Conservation (phyloP, 2,329 filamentous ascomycete species). For the Penicillium sp. region DNA sequence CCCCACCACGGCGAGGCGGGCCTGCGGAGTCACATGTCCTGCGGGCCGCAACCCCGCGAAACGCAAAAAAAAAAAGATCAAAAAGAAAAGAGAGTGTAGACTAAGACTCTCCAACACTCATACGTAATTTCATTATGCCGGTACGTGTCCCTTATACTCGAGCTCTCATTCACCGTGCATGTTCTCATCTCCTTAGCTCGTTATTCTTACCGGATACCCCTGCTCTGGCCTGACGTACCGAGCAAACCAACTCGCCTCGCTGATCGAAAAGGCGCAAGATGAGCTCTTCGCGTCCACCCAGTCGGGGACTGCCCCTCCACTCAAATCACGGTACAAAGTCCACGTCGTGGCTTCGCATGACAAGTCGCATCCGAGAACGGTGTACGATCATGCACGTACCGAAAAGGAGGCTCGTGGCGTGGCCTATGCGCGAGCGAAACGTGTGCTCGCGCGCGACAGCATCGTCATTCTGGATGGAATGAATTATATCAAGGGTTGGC, state of each 20-base stretch:
- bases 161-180: background rate
- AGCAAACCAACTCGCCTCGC: constrained; percentile 50
- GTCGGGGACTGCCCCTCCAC: constrained; percentile 25
- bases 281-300: constrained; percentile 32
- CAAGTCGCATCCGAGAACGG: constrained; percentile 41
- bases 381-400: constrained; percentile 52
- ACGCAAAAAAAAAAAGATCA: no score
- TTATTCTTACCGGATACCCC: constrained; percentile 58
- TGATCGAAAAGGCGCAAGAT: constrained; percentile 47
- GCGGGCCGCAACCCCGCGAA: constrained; percentile 10
- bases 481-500: constrained; percentile 64
- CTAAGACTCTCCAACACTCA: constrained; percentile 5
- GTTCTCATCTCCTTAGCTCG: constrained; percentile 41
- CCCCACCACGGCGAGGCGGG: background rate
- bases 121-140: constrained; percentile 20
- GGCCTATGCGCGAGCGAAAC: constrained; percentile 56
- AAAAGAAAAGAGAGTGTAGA: constrained; percentile 13
- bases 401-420: constrained; percentile 61
- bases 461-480: constrained; percentile 59
- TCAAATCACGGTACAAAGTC: constrained; percentile 42
- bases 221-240: constrained; percentile 59
- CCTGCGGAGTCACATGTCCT: constrained; percentile 17
- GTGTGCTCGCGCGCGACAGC: constrained; percentile 50
- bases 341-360: constrained; percentile 38
- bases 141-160: constrained; percentile 13